phyloP scores from a whole-genome alignment of 495 filamentous ascomycete genomes.

The Hypoxylon rickii region DNA sequence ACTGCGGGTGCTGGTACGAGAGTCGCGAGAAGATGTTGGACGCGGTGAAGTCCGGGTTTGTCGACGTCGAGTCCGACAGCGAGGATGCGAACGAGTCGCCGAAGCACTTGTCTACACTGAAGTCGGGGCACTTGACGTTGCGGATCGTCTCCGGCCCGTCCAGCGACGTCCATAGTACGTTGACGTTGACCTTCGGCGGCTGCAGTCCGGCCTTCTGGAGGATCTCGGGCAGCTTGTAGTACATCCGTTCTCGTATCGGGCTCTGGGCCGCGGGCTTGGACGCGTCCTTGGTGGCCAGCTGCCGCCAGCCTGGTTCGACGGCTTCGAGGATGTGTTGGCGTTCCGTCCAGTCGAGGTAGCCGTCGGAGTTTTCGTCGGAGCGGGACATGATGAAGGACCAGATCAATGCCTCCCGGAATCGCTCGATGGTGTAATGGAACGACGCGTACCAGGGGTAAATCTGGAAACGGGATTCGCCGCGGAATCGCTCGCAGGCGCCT shows the following conservation, averaged over 20 bases:
- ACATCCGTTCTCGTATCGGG: constrained; percentile 39
- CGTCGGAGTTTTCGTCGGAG: constrained; percentile 43
- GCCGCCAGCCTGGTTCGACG: constrained; percentile 40
- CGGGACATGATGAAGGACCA: constrained; percentile 51
- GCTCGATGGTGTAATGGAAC: constrained; percentile 52
- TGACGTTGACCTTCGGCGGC: constrained; percentile 45
- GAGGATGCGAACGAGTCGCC: constrained; percentile 45
- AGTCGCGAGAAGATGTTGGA: constrained; percentile 46
- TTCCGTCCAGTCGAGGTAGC: constrained; percentile 46
- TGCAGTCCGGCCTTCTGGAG: constrained; percentile 44
- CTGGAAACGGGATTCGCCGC: constrained; percentile 48
- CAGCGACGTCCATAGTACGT: constrained; percentile 49
- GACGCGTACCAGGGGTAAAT: constrained; percentile 49
- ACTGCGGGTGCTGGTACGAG: constrained; percentile 41
- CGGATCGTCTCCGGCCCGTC: constrained; percentile 48
- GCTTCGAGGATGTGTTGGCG: constrained; percentile 40
- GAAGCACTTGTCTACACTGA: constrained; percentile 47
- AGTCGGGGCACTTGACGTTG: constrained; percentile 44
- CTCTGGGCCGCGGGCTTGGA: constrained; percentile 37
- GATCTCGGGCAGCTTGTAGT: constrained; percentile 40
- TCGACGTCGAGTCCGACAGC: constrained; percentile 38
- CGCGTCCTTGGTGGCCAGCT: constrained; percentile 22
- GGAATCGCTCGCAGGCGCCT: constrained; percentile 47
- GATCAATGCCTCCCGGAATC: constrained; percentile 47
- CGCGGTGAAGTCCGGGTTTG: constrained; percentile 43